Evolutionary conservation across 495 filamentous ascomycete genomes (phyloP).

Genomic region (Neohortaea acidophila): DNA sequence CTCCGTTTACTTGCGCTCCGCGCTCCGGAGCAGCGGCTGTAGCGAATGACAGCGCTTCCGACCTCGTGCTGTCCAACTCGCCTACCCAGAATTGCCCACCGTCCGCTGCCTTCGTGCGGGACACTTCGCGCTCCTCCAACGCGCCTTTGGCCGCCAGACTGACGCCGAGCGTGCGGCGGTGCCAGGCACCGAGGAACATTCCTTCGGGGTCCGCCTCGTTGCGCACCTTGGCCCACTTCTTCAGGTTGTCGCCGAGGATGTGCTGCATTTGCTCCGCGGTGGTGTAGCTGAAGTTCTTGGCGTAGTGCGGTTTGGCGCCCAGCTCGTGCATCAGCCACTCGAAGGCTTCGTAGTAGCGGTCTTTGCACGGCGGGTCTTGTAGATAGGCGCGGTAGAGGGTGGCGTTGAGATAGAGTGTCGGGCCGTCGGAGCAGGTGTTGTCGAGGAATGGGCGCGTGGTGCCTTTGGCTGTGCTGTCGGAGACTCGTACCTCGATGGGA

Average conservation of each 20-base stretch:
- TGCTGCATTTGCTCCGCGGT: constrained; percentile 38
- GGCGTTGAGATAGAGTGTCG: constrained; percentile 88
- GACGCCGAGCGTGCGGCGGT: constrained; percentile 51
- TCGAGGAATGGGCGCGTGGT: constrained; percentile 65
- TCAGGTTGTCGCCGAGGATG: constrained; percentile 44
- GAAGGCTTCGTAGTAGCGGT: constrained; percentile 82
- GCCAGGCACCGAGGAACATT: constrained; percentile 87
- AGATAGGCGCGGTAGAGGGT: constrained; percentile 86
- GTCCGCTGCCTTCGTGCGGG: constrained; percentile 24
- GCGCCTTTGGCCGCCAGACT: constrained; percentile 22
- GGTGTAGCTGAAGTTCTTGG: constrained; percentile 71
- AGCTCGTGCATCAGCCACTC: constrained; percentile 91
- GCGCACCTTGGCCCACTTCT: constrained; percentile 50
- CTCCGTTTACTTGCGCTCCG: constrained; percentile 7
- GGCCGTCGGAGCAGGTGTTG: constrained; percentile 45
- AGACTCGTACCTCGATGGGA: constrained; percentile 81
- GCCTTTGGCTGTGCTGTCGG: constrained; percentile 48
- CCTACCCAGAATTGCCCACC: constrained; percentile 46
- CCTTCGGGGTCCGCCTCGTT: constrained; percentile 71
- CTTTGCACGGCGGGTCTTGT: constrained; percentile 58
- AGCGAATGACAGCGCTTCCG: not conserved
- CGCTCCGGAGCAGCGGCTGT: not conserved
- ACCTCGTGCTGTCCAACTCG: constrained; percentile 18
- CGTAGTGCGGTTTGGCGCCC: constrained; percentile 88
- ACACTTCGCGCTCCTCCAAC: constrained; percentile 33